Evolutionary conservation across 441 rosid species (phyloP).

Genomic region (Euphorbia celastroides): DNA sequence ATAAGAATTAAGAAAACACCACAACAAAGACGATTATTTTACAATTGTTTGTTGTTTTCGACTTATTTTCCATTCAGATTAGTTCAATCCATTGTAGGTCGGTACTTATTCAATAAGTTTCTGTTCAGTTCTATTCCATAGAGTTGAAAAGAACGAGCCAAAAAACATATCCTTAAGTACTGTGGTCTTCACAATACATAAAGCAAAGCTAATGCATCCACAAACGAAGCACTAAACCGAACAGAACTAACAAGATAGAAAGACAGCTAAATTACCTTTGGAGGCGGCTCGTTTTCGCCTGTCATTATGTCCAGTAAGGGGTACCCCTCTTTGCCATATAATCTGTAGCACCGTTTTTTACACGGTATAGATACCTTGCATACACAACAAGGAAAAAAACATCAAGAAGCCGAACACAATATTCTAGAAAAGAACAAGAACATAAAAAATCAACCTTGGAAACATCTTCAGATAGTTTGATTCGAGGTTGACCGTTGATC

Average conservation of each 20-base stretch:
- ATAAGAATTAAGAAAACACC: no score
- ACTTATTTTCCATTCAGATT: no score
- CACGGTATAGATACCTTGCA: constrained; percentile 90
- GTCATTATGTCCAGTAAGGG: constrained; percentile 94
- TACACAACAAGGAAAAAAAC: constrained; percentile 14
- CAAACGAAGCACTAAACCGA: constrained; percentile 2
- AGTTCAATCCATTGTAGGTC: no score
- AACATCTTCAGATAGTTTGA: constrained; percentile 95
- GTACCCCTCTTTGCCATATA: constrained; percentile 81
- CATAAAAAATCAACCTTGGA: constrained; percentile 53
- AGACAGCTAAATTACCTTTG: constrained; percentile 44
- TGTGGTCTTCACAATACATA: neutral
- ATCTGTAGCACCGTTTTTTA: constrained; percentile 68
- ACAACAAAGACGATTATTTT: no score
- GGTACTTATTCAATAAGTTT: no score
- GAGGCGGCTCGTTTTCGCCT: constrained; percentile 84
- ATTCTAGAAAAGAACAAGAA: neutral
- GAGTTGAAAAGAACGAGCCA: no score
- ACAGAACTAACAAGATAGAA: constrained; percentile 5
- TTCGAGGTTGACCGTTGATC: constrained; percentile 84
- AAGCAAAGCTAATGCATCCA: neutral
- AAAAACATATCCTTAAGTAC: neutral
- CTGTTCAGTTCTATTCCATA: neutral
- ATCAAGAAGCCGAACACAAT: neutral
- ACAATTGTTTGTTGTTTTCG: no score